A percentile compares a stretch with the other conserved stretches of the same genome.
Conservation (phyloP, 768 basidiomycete species). For the Mycena rosella region DNA sequence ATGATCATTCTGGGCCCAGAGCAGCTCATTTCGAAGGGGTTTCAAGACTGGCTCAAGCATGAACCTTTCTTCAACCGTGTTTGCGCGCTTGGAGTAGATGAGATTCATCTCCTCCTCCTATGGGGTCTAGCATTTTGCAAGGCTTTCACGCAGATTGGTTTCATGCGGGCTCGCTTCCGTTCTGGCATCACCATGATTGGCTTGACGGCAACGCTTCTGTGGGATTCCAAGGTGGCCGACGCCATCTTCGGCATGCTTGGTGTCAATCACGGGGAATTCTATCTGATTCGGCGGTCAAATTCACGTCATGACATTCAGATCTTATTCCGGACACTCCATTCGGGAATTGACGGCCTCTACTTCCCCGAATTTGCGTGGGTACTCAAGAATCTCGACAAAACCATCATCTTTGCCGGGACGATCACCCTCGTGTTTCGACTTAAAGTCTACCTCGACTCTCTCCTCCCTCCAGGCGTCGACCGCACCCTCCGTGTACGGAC, state of each 20-base stretch:
- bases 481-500: constrained; percentile 2
- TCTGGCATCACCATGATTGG: constrained; percentile 33
- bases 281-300: constrained; percentile 43
- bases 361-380: constrained; percentile 47
- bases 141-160: constrained; percentile 41
- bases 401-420: not conserved
- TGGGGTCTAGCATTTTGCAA: constrained; percentile 44
- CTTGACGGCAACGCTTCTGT: constrained; percentile 38
- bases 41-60: too few species aligned
- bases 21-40: too few species aligned
- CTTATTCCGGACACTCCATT: constrained; percentile 37
- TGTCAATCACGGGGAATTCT: constrained; percentile 35
- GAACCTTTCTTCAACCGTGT: too few species aligned
- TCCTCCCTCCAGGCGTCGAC: not conserved
- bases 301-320: constrained; percentile 42
- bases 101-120: constrained; percentile 35
- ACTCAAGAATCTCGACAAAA: constrained; percentile 16
- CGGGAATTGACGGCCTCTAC: constrained; percentile 30
- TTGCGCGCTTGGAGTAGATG: too few species aligned
- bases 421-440: not conserved
- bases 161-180: constrained; percentile 35
- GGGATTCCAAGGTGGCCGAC: constrained; percentile 24
- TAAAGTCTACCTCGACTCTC: not conserved
- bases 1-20: constrained; percentile 44
- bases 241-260: constrained; percentile 41